A percentile compares a stretch with the other conserved stretches of the same genome.
These are phyloP conservation scores for Penicillium brevicompactum DNA, from an alignment of 2,329 filamentous ascomycete species.

Conservation along the genomic window DNA sequence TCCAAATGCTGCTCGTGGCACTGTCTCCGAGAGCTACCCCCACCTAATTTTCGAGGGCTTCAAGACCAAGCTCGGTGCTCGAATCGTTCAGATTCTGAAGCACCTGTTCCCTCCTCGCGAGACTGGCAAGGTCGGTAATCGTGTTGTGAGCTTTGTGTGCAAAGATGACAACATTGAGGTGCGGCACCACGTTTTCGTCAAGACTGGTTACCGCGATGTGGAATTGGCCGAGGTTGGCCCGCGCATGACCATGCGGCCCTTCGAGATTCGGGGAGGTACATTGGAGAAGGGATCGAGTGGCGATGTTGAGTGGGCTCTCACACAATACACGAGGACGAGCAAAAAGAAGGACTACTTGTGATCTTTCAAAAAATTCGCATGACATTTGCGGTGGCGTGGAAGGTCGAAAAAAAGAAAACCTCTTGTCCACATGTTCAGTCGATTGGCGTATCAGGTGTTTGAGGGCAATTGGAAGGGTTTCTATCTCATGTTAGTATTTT, in stretches of 20 bases:
- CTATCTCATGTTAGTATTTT: slow-evolving; percentile 26
- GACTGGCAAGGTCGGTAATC: slow-evolving; percentile 77
- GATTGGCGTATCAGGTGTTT: slow-evolving; percentile 37
- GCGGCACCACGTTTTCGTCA: slow-evolving; percentile 89
- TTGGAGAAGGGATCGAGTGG: slow-evolving; percentile 87
- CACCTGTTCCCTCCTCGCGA: slow-evolving; percentile 93
- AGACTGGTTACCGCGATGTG: slow-evolving; percentile 85
- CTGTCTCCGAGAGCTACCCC: slow-evolving; percentile 88
- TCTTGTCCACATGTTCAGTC: slow-evolving; percentile 18
- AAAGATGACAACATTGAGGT: slow-evolving; percentile 88
- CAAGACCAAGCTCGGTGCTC: slow-evolving; percentile 73
- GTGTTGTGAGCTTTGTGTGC: slow-evolving; percentile 92
- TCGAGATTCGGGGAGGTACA: slow-evolving; percentile 89
- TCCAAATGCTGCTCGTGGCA: slow-evolving; percentile 81
- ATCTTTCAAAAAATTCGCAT: slow-evolving; percentile 20
- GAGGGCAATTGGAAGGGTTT: slow-evolving; percentile 21
- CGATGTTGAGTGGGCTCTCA: slow-evolving; percentile 94
- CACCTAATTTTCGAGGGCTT: slow-evolving; percentile 97
- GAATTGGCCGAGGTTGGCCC: slow-evolving; percentile 89
- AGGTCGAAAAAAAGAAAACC: slow-evolving; percentile 18
- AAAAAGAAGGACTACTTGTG: slow-evolving; percentile 94
- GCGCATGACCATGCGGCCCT: slow-evolving; percentile 94
- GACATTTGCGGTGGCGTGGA: slow-evolving; percentile 17
- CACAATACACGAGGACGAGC: slow-evolving; percentile 90
- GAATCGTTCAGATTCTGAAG: slow-evolving; percentile 87